Conservation (phyloP, 108 stramenopile species). For the Cylindrotheca closterium region DNA sequence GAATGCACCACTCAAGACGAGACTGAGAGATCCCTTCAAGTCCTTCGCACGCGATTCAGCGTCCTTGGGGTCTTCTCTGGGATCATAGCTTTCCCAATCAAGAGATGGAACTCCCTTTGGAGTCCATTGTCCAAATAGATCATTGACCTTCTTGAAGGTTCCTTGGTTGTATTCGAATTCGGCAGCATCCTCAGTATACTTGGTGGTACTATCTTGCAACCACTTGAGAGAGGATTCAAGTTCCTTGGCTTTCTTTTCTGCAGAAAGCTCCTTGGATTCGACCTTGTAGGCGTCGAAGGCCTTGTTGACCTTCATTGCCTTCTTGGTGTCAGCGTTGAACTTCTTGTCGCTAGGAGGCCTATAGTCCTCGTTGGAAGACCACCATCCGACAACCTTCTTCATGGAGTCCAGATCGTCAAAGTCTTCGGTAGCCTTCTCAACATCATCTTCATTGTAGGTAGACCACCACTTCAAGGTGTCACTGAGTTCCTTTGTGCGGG, state of each 20-base stretch:
- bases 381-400: slow-evolving; percentile 41
- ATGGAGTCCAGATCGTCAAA: slow-evolving; percentile 17
- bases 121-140: slow-evolving; percentile 40
- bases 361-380: slow-evolving; percentile 30
- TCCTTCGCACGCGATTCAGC: slow-evolving; percentile 27
- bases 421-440: background rate
- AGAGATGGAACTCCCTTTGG: slow-evolving; percentile 23
- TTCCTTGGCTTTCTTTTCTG: slow-evolving; percentile 32
- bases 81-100: slow-evolving; percentile 29
- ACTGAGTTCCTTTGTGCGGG: slow-evolving; percentile 2
- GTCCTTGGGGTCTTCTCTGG: slow-evolving; percentile 14
- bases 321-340: slow-evolving; percentile 29
- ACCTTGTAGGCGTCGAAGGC: slow-evolving; percentile 2
- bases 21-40: slow-evolving; percentile 19
- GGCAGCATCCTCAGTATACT: slow-evolving; percentile 17
- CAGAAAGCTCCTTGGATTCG: slow-evolving; percentile 15
- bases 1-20: slow-evolving; percentile 25
- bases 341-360: slow-evolving; percentile 16
- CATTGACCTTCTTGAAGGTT: slow-evolving; percentile 39
- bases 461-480: slow-evolving; percentile 32
- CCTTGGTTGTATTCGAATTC: slow-evolving; percentile 25
- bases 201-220: slow-evolving; percentile 24
- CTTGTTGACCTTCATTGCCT: slow-evolving; percentile 37
- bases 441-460: slow-evolving; percentile 4
- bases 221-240: slow-evolving; percentile 32